Conservation (phyloP, 2,329 filamentous ascomycete genomes). For the Beauveria asiatica region DNA sequence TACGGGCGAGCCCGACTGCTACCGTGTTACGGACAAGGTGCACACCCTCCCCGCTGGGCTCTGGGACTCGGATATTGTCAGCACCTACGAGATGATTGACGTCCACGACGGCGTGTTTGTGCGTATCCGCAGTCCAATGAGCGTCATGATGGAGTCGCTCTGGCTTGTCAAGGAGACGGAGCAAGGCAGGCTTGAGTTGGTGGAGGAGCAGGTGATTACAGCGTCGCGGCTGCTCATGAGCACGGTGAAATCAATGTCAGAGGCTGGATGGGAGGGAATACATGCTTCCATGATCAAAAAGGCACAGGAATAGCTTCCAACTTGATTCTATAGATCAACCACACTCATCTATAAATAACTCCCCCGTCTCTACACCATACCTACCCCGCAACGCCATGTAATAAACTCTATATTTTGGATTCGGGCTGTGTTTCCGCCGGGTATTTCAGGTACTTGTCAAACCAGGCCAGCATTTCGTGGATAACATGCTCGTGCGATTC, state of each 20-base stretch:
- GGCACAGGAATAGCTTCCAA: conserved; percentile 23
- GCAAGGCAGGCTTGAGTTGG: conserved; percentile 30
- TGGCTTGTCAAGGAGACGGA: conserved; percentile 34
- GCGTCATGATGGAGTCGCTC: conserved; percentile 43
- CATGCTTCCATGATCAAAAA: conserved; percentile 38
- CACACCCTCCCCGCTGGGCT: conserved; percentile 46
- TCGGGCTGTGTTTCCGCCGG: not conserved
- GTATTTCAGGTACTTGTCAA: conserved; percentile 5
- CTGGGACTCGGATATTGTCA: conserved; percentile 46
- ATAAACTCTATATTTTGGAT: not conserved
- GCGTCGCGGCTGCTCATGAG: conserved; percentile 42
- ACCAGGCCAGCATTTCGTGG: conserved; percentile 3
- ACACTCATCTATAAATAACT: not conserved
- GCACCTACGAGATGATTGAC: conserved; percentile 45
- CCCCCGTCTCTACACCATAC: not conserved
- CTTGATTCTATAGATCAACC: not conserved
- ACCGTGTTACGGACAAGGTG: conserved; percentile 40
- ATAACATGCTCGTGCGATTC: conserved; percentile 4
- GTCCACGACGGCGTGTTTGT: conserved; percentile 42
- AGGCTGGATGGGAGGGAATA: conserved; percentile 40
- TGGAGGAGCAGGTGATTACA: conserved; percentile 41
- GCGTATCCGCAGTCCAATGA: conserved; percentile 41
- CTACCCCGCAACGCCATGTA: not conserved
- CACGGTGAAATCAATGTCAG: conserved; percentile 42
- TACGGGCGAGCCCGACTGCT: conserved; percentile 27